phyloP scores from a whole-genome alignment of 129 eudicot genomes.

The Flaveria bidentis region DNA sequence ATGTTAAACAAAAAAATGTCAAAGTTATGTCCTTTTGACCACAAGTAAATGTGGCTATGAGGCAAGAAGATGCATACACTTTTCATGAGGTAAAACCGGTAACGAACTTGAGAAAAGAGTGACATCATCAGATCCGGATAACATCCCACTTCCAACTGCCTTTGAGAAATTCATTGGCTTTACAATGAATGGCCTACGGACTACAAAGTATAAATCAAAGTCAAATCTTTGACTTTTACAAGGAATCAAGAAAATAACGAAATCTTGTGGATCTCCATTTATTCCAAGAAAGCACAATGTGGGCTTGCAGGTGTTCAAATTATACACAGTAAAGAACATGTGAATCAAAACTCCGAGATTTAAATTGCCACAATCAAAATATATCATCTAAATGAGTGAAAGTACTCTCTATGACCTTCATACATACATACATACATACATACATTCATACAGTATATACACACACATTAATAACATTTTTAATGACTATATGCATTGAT shows the following conservation, averaged over 20 bases:
- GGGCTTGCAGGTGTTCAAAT: not conserved
- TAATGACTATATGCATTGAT: not conserved
- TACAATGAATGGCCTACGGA: slow-evolving; percentile 27
- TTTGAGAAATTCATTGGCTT: slow-evolving; percentile 40
- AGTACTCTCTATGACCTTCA: not conserved
- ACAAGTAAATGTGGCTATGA: slow-evolving; percentile 1
- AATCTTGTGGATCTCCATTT: slow-evolving; percentile 27
- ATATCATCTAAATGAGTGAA: not conserved
- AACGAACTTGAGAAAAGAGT: slow-evolving; percentile 72
- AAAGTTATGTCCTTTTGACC: not conserved
- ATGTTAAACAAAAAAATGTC: slow-evolving; percentile 25
- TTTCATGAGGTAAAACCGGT: slow-evolving; percentile 71
- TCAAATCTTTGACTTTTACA: slow-evolving; percentile 9
- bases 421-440: not conserved
- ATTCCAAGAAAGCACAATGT: slow-evolving; percentile 24
- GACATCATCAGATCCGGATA: slow-evolving; percentile 48
- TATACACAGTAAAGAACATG: not conserved
- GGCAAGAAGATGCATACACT: slow-evolving; percentile 45
- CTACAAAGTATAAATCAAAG: slow-evolving; percentile 13
- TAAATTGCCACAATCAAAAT: not conserved
- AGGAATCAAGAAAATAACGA: not conserved
- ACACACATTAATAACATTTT: not conserved
- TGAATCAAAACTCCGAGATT: slow-evolving; percentile 7
- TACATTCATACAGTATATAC: not conserved
- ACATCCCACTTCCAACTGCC: slow-evolving; percentile 37